phyloP scores from a whole-genome alignment of 805 yeast species.

The Starmerella roubikii region DNA sequence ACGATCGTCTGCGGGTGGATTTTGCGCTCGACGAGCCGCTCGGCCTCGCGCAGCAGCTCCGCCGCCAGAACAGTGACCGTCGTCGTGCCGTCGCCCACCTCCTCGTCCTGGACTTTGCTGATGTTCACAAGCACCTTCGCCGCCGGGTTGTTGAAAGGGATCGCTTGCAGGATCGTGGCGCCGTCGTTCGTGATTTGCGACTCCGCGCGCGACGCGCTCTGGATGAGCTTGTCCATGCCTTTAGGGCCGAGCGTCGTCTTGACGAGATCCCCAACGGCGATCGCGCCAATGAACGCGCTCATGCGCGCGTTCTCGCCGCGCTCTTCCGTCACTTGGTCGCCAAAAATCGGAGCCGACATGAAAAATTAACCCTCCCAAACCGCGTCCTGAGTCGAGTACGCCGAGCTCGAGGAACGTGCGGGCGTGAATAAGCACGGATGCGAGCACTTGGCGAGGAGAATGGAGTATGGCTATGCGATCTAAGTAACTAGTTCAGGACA shows the following conservation, averaged over 20 bases:
- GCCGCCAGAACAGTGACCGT: constrained; percentile 91
- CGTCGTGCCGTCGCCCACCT: constrained; percentile 97
- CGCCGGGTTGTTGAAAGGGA: constrained; percentile 94
- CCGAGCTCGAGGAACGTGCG: too few species aligned
- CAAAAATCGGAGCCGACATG: constrained; percentile 81
- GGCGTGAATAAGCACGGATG: too few species aligned
- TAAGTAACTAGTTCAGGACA: too few species aligned
- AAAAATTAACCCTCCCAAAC: too few species aligned
- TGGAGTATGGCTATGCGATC: too few species aligned
- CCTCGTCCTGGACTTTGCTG: constrained; percentile 92
- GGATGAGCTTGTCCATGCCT: constrained; percentile 94
- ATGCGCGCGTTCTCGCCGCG: constrained; percentile 95
- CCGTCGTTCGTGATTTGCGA: constrained; percentile 93
- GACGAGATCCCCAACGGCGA: constrained; percentile 96
- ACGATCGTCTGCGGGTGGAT: constrained; percentile 97
- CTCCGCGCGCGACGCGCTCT: constrained; percentile 57
- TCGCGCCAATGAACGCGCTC: constrained; percentile 95
- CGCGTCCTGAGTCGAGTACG: too few species aligned
- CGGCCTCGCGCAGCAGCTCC: constrained; percentile 90
- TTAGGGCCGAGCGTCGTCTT: constrained; percentile 93
- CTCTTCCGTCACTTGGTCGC: constrained; percentile 95
- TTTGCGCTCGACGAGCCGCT: constrained; percentile 75
- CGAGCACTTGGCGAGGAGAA: too few species aligned
- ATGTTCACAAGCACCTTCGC: constrained; percentile 91
- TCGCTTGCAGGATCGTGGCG: constrained; percentile 86